A percentile compares a stretch with the other conserved stretches of the same genome.
These are phyloP conservation scores for Suillus hirtellus DNA, from an alignment of 768 basidiomycete genomes.

Conservation along the genomic window DNA sequence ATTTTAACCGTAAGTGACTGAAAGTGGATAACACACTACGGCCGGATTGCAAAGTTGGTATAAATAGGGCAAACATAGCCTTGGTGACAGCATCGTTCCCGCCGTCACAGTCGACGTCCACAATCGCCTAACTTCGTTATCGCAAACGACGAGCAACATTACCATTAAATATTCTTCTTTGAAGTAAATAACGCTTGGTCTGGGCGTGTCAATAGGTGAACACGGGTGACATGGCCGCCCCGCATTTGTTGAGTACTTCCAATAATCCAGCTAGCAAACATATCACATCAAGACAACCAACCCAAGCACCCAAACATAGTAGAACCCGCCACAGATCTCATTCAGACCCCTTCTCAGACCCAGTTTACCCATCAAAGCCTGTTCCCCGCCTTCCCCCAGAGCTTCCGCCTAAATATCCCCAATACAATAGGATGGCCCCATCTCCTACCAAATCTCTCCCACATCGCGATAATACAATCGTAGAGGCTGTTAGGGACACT, in stretches of 20 bases:
- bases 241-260: slow-evolving; percentile 10
- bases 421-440: slow-evolving; percentile 28
- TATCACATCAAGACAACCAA: slow-evolving; percentile 23
- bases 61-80: slow-evolving; percentile 5
- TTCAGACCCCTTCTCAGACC: slow-evolving; percentile 57
- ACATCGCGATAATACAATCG: slow-evolving; percentile 42
- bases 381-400: slow-evolving; percentile 45
- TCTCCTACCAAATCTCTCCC: slow-evolving; percentile 30
- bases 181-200: background rate
- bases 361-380: slow-evolving; percentile 28
- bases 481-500: slow-evolving; percentile 69
- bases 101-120: slow-evolving; percentile 11
- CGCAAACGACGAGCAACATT: background rate
- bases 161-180: background rate
- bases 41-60: background rate
- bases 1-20: background rate
- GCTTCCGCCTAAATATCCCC: slow-evolving; percentile 32
- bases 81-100: slow-evolving; percentile 8
- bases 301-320: slow-evolving; percentile 26
- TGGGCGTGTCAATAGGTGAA: slow-evolving; percentile 29
- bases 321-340: slow-evolving; percentile 45
- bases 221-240: slow-evolving; percentile 20
- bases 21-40: slow-evolving; percentile 3
- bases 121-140: slow-evolving; percentile 12
- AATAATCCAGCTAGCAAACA: slow-evolving; percentile 24